Evolutionary conservation across 305 asterid species (phyloP), one percentile per base, ranked within the genome.

Genomic region (Solanum hybrid): DNA sequence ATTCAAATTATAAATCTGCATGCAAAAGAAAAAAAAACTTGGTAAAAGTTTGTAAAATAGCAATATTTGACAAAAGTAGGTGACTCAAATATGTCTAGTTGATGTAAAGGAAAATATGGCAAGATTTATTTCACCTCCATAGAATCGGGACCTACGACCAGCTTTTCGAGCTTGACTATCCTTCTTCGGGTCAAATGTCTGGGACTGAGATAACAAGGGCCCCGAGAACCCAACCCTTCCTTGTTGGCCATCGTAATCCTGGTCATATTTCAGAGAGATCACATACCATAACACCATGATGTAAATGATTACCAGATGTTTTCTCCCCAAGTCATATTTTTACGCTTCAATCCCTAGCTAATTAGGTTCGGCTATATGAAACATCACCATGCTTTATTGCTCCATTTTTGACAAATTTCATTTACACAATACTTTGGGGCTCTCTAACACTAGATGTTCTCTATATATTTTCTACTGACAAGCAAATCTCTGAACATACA

Each of bases 101-200:
- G 88, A 51, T 29, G 75, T 11, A 51, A 51, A 9, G 29, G 88
- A 31, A 51, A 51, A 31, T 51, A 84, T n/a, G 33, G 42, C 31
- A 51, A 33, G 29, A 28, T 29, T 77, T 77, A 29, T 75, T 42
- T 74, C 91, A 97, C 99, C 99, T 93, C 92, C 90, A 51, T 92
- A 89, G 87, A 97, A 96, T 13, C 98, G 96, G 24, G 98, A 95
- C 93, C 96, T 94, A 69, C 91, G 95, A 90, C 69, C 92, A 87
- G 78, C 73, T 20, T 86, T 93, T 71, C 89, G 95, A 76, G 85
- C 84, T 71, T 92, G 93, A 86, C 91, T 91, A 71, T 92, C 91
- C 84, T 93, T 93, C 37, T 88, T 91, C 24, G 89, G 29, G 14
- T 89, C 92, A 26, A 11, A 88, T 76, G 90, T 93, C 87, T 91